Evolutionary conservation across 164 flowering plant genomes (phyloP), one percentile per base, ranked within the genome.

Genomic region (Tinospora cordifolia): DNA sequence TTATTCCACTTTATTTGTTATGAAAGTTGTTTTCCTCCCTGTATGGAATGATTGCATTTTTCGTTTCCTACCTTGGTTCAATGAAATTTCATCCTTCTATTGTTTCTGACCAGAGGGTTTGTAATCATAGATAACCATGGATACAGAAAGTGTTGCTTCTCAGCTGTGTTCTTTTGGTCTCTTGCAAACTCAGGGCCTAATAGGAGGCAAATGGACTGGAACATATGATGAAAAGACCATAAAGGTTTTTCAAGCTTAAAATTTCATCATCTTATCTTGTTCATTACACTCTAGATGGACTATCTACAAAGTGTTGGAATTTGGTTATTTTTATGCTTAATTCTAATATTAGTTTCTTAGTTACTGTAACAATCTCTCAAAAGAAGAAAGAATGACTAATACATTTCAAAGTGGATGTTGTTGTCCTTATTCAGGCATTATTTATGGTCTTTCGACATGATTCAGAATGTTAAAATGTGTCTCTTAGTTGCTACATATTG

Each of bases 121-220:
- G 64, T 44, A 34, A 76, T 24, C 36, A 26, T 85, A 90, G 97
- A 84, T 86, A 24, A 89, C 85, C 75, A 83, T 70, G 79, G 88
- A 80, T 3, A 75, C 95, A 7, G 62, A 81, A 63, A 78, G 77
- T 72, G 65, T 81, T 73, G 79, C 79, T 63, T 71, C 81, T 75
- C 67, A 76, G 65, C 83, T 93, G 10, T 81, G 54, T 51, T 76
- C 70, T 72, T 76, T 86, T 12, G 91, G 94, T 22, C 72, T 93
- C 9, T 71, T 91, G 7, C 82, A 78, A 44, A 88, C 72, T 44
- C 89, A 90, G 76, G 97, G 91, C 13, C 89, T 93, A 46, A 87
- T 91, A 40, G 97, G 91, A 68, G 96, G 94, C 47, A 93, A 88
- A 76, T 93, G 97, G 98, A 79, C 73, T 63, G 91, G 85, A 69